Base-by-base conservation (phyloP, 306 rosid genomes). In the Alnus glutinosa region DNA sequence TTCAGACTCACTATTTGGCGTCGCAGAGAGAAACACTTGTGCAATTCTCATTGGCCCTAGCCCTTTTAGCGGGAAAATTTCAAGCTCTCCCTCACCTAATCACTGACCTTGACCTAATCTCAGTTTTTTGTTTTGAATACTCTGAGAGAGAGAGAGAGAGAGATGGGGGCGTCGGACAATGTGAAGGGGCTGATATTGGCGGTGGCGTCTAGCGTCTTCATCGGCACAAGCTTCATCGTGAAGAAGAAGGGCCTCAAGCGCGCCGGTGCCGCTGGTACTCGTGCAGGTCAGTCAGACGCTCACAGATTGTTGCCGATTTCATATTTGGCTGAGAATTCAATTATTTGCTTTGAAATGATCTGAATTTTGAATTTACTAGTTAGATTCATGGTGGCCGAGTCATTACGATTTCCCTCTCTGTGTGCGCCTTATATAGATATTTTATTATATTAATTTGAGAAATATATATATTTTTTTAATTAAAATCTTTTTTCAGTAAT, bases 241-340 rank as follows among this genome's bases (percentile, higher is more conserved):
- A 94, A 94, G 94, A 94, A 92, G 90, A 94, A 91, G 48, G 98
- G 98, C 48, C 98, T 94, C 70, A 91, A 94, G 83, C 89, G 85
- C 47, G 97, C 98, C 59, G 97, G 86, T 59, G 83, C 92, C 7
- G 77, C 77, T 44, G 98, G 98, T 44, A 86, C 87, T 67, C 91
- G 97, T 18, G 98, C 98, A 85, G 98, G 98, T 90, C 71, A 14
- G 76, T 71, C n/a, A 58, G 71, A 39, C 12, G 9, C 18, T 1
- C 1, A 11, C 15, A 7, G 36, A 34, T 74, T 0, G 30, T 57
- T 64, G 8, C 12, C 50, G 9, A 76, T 28, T 9, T 23, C 6
- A 54, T 76, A 16, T 58, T 59, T 59, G 34, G 16, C 15, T 59
- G 36, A 28, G 6, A 58, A 58, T 19, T 58, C 66, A 19, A 8